Base-by-base conservation (phyloP, 139 green algal species). In the Eudorina sp. region DNA sequence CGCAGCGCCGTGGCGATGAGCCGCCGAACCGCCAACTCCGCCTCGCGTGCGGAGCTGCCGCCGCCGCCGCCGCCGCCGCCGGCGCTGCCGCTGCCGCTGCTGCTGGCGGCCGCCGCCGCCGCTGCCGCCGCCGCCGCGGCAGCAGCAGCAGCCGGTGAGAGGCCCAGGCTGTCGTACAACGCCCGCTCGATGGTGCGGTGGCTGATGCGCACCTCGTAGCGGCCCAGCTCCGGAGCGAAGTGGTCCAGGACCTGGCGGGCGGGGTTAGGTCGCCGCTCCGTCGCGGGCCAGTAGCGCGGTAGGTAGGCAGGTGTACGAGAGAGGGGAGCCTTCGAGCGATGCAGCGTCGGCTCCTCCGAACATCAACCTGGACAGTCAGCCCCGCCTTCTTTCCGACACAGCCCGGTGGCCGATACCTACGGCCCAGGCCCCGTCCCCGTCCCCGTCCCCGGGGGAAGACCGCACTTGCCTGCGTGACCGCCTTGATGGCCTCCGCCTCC, bases 111-210 rank as follows among this genome's bases (percentile, higher is more conserved):
- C 4, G 36, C 34, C 69, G 68, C 34, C n/a, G 25, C 48, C 25
- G 68, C 68, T 3, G 21, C 45, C 29, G 48, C 31, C n/a, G 68
- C 13, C 16, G 60, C 62, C 1, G 53, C 53, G 7, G 78, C 78
- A 1, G 78, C 55, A n/a, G 83, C 60, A 23, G 55, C 45, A 4
- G 58, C 55, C 38, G 31, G 18, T 21, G 53, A 38, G 27, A 88
- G 77, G 0, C 53, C 73, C 46, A 75, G 19, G 64, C 77, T 75
- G 60, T 84, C 76, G 40, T 89, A 73, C 85, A 94, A 41, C 8
- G 90, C 86, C n/a, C 91, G 75, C 80, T 96, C 92, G 41, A 97
- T 89, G 36, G 78, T 41, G 4, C 89, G 86, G 84, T 97, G 95
- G 60, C 81, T 90, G 23, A 96, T 80, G 16, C 94, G 92, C 13